Conservation (phyloP, 2,329 filamentous ascomycete genomes). For the Purpureocillium lavendulum region DNA sequence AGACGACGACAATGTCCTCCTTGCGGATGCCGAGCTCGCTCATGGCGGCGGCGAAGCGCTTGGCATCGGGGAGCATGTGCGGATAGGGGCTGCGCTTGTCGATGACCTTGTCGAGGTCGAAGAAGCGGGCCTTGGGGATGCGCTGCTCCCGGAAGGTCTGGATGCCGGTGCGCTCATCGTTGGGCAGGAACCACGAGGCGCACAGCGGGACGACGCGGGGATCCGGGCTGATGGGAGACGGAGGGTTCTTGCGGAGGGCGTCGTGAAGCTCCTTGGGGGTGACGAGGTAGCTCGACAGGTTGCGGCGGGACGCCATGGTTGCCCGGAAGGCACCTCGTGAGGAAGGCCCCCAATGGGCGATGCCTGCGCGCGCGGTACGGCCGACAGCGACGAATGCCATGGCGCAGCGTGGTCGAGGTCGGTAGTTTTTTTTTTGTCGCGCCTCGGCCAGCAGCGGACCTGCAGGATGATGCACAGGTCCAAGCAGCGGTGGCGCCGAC, state of each 20-base stretch:
- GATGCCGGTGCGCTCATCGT: constrained; percentile 74
- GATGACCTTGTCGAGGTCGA: constrained; percentile 87
- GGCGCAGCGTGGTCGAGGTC: constrained; percentile 1
- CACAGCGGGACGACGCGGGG: constrained; percentile 83
- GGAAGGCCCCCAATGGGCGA: constrained; percentile 27
- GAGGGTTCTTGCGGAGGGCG: constrained; percentile 74
- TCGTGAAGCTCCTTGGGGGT: constrained; percentile 73
- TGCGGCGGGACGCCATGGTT: constrained; percentile 18
- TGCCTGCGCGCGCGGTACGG: constrained; percentile 30
- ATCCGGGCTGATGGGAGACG: constrained; percentile 69
- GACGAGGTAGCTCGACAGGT: constrained; percentile 76
- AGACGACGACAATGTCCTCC: constrained; percentile 88
- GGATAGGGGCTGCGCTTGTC: constrained; percentile 85
- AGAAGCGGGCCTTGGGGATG: constrained; percentile 88
- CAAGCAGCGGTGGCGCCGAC: too few species aligned
- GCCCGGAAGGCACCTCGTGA: constrained; percentile 19
- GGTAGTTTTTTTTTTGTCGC: too few species aligned
- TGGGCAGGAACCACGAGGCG: constrained; percentile 93
- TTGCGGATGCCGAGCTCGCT: constrained; percentile 75
- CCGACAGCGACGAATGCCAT: constrained; percentile 37
- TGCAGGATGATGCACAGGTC: too few species aligned
- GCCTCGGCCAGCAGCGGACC: not conserved
- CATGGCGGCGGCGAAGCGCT: constrained; percentile 82
- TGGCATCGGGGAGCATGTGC: constrained; percentile 85
- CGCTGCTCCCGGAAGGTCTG: constrained; percentile 73